Base-by-base conservation (phyloP, 2,329 filamentous ascomycete genomes). In the Talaromyces sp. region DNA sequence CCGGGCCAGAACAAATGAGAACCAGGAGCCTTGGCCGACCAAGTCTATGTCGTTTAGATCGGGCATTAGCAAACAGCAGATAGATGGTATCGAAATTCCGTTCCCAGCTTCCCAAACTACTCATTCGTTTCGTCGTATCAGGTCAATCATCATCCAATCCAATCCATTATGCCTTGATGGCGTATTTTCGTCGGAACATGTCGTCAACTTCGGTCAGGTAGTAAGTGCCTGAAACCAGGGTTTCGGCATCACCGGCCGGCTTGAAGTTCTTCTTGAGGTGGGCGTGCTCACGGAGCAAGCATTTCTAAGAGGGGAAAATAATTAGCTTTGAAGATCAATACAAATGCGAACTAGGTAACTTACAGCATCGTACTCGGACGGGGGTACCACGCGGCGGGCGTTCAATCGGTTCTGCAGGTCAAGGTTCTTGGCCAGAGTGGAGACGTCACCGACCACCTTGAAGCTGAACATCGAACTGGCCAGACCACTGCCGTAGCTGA, bases 141-240 rank as follows among this genome's bases (percentile, higher is more conserved):
- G 49, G 15, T 53, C 49, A 30, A 28, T 53, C 15, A 30, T 53
- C 49, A 53, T 53, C 28, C 28, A 28, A 30, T 53, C 17, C 17
- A 28, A 28, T 32, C 25, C 25, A 53, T 73, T 85, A 93, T 75
- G 84, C 87, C 84, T 93, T 90, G 80, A 93, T 74, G 61, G 82
- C 79, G 78, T 95, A 95, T 73, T 85, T 84, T 71, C 91, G 86
- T 81, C 89, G 88, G 87, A 91, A 95, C 89, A 92, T 92, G 69
- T 91, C 89, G 72, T 95, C 90, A 55, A 95, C 84, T 75, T 88
- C 87, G 72, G 85, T 86, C 62, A 95, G 83, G 80, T 93, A 95
- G 81, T 93, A 95, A 25, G 87, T 86, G 62, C 86, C 88, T 63
- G 84, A 78, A 63, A 75, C 73, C 61, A 95, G 84, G 67, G 85